Base-by-base conservation (phyloP, 2,329 filamentous ascomycete species). In the Fusarium virguliforme region DNA sequence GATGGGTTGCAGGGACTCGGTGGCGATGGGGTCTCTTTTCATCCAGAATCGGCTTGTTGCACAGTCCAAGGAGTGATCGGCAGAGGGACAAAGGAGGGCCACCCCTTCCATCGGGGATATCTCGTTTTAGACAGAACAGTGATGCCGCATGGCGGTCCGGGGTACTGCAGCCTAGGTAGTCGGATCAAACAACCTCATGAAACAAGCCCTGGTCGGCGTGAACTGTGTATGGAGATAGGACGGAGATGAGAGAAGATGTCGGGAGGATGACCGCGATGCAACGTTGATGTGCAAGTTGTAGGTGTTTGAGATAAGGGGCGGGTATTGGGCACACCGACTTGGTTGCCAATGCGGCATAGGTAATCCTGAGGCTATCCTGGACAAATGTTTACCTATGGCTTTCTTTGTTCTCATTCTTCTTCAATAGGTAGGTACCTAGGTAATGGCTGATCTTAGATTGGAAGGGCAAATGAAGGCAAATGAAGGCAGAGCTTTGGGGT, bases 21-120 rank as follows among this genome's bases (percentile, higher is more conserved):
- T 34, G 28, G 26, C 10, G 28, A 18, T 34, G 18, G 28, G n/a
- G 18, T 13, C 6, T 53, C 46, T 35, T 35, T 18, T 43, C 22
- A 38, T 22, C 24, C 24, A 38, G 54, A 58, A 46, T 22, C 51
- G 43, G 37, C 55, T 43, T 38, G 22, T 48, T 46, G 24, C 50
- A 41, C 41, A 48, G n/a, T 46, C 38, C 22, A 35, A 43, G 38
- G 15, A 34, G n/a, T 56, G 68, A 60, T 71, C 43, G 41, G 26
- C 46, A 55, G 46, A 40, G 40, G 18, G 48, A 54, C 43, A 48
- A 48, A 18, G 43, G 28, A 48, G 43, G n/a, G 24, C 24, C n/a
- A 18, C 6, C 18, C n/a, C 48, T 51, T 26, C 48, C 24, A 13
- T 60, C 12, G 57, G 50, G 34, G 24, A 22, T 26, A n/a, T 28